Conservation (phyloP, 2,329 filamentous ascomycete species). For the Tolypocladium tundrense region DNA sequence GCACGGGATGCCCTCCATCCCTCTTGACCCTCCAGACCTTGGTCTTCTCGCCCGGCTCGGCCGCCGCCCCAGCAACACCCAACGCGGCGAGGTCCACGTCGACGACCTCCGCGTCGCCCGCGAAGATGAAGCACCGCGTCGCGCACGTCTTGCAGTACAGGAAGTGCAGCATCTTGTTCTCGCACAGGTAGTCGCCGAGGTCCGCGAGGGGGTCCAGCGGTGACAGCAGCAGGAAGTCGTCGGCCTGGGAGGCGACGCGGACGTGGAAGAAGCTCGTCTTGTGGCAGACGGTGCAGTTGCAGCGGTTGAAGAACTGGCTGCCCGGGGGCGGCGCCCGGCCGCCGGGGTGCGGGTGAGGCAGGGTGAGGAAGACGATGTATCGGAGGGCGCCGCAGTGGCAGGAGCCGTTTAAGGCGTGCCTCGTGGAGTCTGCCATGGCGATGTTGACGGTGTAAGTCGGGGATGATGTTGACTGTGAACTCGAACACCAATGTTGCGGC, state of each 20-base stretch:
- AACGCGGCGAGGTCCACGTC: slow-evolving; percentile 11
- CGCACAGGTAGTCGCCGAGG: slow-evolving; percentile 30
- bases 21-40: slow-evolving; percentile 20
- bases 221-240: slow-evolving; percentile 36
- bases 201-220: slow-evolving; percentile 25
- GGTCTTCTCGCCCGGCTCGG: not conserved
- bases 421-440: not conserved
- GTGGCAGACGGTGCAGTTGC: slow-evolving; percentile 39
- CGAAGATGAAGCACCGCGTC: slow-evolving; percentile 30
- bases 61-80: slow-evolving; percentile 1
- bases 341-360: slow-evolving; percentile 20
- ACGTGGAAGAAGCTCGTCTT: slow-evolving; percentile 37
- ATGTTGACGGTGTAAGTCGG: not conserved
- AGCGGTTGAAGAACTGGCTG: slow-evolving; percentile 21
- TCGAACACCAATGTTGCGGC: too few species aligned
- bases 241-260: slow-evolving; percentile 20
- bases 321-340: slow-evolving; percentile 10
- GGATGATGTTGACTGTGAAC: not conserved
- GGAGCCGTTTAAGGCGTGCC: slow-evolving; percentile 23
- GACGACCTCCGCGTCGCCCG: slow-evolving; percentile 20
- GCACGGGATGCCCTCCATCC: slow-evolving; percentile 3
- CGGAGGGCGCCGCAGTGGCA: slow-evolving; percentile 34
- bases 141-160: slow-evolving; percentile 38
- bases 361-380: slow-evolving; percentile 31
- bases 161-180: slow-evolving; percentile 22